A percentile compares a stretch with the other conserved stretches of the same genome.
Evolutionary conservation across 768 basidiomycete genomes (phyloP).

Genomic region (Leccinum obscurum): DNA sequence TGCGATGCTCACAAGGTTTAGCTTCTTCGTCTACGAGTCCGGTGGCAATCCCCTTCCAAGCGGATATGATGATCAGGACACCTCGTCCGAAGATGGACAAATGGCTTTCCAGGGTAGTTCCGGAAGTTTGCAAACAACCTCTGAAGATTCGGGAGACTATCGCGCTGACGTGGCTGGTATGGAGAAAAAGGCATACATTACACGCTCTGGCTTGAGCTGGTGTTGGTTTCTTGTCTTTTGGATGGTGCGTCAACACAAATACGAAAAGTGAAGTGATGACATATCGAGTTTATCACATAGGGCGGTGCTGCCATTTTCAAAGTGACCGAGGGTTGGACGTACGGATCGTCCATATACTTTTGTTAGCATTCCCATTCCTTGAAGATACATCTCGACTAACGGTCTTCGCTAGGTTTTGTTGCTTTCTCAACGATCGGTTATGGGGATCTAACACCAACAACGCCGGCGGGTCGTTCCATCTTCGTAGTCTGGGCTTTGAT

Average conservation of each 20-base stretch:
- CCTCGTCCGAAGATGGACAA: background rate
- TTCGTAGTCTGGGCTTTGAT: slow-evolving; percentile 80
- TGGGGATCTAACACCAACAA: slow-evolving; percentile 60
- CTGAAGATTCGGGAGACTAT: slow-evolving; percentile 17
- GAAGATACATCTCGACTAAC: background rate
- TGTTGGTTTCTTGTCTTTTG: slow-evolving; percentile 74
- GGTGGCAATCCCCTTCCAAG: slow-evolving; percentile 8
- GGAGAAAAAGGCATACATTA: slow-evolving; percentile 56
- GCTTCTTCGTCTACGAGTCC: slow-evolving; percentile 41
- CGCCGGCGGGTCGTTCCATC: slow-evolving; percentile 70
- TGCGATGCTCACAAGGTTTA: slow-evolving; percentile 51
- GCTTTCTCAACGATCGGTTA: slow-evolving; percentile 77
- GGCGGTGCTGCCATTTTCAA: slow-evolving; percentile 69
- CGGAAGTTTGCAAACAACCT: slow-evolving; percentile 8
- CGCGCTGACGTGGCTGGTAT: slow-evolving; percentile 28
- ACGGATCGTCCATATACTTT: slow-evolving; percentile 66
- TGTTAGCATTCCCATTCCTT: slow-evolving; percentile 44
- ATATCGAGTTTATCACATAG: slow-evolving; percentile 32
- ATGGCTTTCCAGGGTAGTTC: slow-evolving; percentile 4
- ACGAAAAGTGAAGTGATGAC: background rate
- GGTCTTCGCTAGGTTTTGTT: slow-evolving; percentile 52
- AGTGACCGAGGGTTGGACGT: slow-evolving; percentile 68
- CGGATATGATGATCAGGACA: background rate
- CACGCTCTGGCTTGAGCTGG: slow-evolving; percentile 59
- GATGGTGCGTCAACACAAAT: slow-evolving; percentile 46